A percentile compares a stretch with the other conserved stretches of the same genome.
Conservation (phyloP, 768 basidiomycete genomes). For the Pholiota molesta region DNA sequence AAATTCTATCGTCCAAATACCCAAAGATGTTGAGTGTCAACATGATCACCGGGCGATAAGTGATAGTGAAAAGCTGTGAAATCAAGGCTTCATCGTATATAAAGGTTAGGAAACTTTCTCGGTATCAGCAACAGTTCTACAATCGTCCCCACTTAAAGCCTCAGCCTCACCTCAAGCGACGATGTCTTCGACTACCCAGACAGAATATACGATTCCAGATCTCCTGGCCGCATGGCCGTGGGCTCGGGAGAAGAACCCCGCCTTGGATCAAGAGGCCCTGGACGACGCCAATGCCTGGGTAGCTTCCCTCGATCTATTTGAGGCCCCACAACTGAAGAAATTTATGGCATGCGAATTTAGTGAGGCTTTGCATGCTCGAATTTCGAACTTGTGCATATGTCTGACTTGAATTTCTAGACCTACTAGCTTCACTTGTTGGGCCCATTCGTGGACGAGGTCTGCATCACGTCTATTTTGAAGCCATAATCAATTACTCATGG, state of each 20-base stretch:
- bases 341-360: slow-evolving; percentile 24
- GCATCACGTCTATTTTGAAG: background rate
- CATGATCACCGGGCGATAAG: no score
- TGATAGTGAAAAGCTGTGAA: no score
- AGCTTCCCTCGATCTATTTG: slow-evolving; percentile 18
- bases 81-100: no score
- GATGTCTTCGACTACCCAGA: slow-evolving; percentile 5
- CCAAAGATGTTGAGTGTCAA: no score
- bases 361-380: background rate
- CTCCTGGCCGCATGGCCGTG: slow-evolving; percentile 21
- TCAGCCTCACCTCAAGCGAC: no score
- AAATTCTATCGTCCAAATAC: no score
- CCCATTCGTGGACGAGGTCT: slow-evolving; percentile 8
- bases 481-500: background rate
- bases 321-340: slow-evolving; percentile 17
- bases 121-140: no score
- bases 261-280: slow-evolving; percentile 6
- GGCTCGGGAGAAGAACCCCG: slow-evolving; percentile 6
- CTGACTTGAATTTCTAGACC: background rate
- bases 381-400: no score
- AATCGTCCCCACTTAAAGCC: no score
- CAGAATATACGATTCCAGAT: slow-evolving; percentile 17
- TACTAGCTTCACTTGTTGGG: slow-evolving; percentile 8
- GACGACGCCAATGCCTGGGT: slow-evolving; percentile 21
- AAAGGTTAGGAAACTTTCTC: no score